Evolutionary conservation across 2,329 filamentous ascomycete species (phyloP), one percentile per base, ranked within the genome.

Genomic region (Xylariaceae sp.): DNA sequence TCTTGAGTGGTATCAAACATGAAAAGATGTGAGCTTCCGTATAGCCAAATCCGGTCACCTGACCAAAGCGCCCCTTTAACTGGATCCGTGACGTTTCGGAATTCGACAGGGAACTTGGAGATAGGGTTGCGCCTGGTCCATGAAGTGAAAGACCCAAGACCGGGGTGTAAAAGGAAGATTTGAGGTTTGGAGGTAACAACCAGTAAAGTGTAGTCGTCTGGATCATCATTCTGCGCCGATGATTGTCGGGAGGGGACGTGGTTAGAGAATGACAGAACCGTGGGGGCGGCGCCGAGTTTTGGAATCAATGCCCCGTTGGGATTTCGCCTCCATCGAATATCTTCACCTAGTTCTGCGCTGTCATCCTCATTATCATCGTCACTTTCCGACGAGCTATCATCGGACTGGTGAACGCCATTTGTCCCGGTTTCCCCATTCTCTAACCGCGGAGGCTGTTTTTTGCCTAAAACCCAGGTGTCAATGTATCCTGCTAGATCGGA

Each of bases 61-160:
- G 95, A 88, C 91, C 92, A 97, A 40, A 96, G 71, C 30, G 85
- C 84, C 3, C 91, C 91, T 75, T 92, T 92, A 51, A 87, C 87
- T 42, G 89, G 79, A 68, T 96, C 91, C 56, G 86, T 83, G 29
- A 91, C 80, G 60, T 84, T 81, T 53, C 80, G 82, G 69, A 95
- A 92, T 47, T 88, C 81, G 2, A 78, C 76, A 0, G 91, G 94
- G 26, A 96, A 82, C 54, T 80, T 81, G 12, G 81, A 80, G n/a
- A 85, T 82, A 3, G 87, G 85, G 68, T 97, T 96, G 39, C 88
- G 81, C 60, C 89, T 81, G 6, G 89, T 90, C 94, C 94, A 99
- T 37, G 88, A 80, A 3, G 87, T 90, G 8, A 97, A 75, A 19
- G 81, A 82, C 44, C 91, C 91, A 47, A 81, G 78, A n/a, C 86